These are phyloP conservation scores for Taphrina pruni DNA, from an alignment of 1,139 yeast genomes.

Conservation along the genomic window DNA sequence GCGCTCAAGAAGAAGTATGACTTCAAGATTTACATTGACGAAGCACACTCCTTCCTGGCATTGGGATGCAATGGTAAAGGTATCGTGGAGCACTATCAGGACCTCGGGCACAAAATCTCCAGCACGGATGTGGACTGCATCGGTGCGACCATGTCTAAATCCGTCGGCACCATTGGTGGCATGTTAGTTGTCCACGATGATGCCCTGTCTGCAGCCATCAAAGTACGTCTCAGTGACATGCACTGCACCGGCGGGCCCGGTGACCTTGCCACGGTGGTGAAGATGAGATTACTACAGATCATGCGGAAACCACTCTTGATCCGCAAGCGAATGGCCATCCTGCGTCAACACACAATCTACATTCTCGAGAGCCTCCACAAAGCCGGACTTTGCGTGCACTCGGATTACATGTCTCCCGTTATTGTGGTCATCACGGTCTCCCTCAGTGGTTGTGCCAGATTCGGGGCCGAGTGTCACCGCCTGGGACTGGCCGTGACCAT, in stretches of 20 bases:
- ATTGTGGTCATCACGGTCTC: constrained; percentile 32
- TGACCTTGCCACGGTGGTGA: constrained; percentile 35
- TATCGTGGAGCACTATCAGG: constrained; percentile 37
- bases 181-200: constrained; percentile 27
- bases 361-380: constrained; percentile 35
- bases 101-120: constrained; percentile 25
- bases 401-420: constrained; percentile 38
- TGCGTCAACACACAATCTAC: constrained; percentile 36
- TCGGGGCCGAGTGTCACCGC: constrained; percentile 35
- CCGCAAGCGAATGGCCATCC: constrained; percentile 26
- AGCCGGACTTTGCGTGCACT: constrained; percentile 37
- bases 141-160: constrained; percentile 37
- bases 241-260: constrained; percentile 30
- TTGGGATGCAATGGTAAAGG: constrained; percentile 93
- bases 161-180: constrained; percentile 37
- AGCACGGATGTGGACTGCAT: constrained; percentile 33
- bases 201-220: constrained; percentile 2
- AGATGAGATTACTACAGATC: constrained; percentile 37
- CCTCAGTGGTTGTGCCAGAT: constrained; percentile 34
- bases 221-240: constrained; percentile 18
- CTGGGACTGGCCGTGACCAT: constrained; percentile 35
- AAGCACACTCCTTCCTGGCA: constrained; percentile 98
- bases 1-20: constrained; percentile 82
- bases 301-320: constrained; percentile 23
- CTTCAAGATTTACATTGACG: constrained; percentile 88